Evolutionary conservation across 2,329 filamentous ascomycete species (phyloP).

Genomic region (Epichloe sp.): DNA sequence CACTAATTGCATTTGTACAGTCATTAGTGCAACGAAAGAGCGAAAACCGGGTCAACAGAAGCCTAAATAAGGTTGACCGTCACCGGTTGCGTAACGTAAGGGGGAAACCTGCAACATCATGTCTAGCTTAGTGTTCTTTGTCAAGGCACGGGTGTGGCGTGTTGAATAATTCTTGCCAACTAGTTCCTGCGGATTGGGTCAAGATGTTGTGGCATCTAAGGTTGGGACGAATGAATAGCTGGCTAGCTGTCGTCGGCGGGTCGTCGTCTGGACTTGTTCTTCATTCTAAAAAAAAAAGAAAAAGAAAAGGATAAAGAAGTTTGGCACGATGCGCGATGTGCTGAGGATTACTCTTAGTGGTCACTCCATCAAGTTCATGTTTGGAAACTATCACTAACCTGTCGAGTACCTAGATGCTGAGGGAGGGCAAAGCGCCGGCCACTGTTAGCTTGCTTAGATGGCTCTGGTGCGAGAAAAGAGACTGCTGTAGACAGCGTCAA

Average conservation of each 20-base stretch:
- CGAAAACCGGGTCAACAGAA: slow-evolving; percentile 2
- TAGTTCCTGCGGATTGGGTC: background rate
- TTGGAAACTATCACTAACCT: slow-evolving; percentile 20
- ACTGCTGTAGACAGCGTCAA: slow-evolving; percentile 97
- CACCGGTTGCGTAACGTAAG: slow-evolving; percentile 1
- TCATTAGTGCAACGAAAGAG: background rate
- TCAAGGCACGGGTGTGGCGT: slow-evolving; percentile 4
- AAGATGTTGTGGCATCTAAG: background rate
- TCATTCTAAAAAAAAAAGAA: too few species aligned
- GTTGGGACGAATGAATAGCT: background rate
- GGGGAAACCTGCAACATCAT: slow-evolving; percentile 5
- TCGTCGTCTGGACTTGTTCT: background rate
- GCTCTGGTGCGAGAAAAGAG: slow-evolving; percentile 79
- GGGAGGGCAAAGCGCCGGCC: slow-evolving; percentile 24
- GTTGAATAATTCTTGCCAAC: background rate
- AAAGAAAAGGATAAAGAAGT: background rate
- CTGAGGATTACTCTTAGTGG: slow-evolving; percentile 1
- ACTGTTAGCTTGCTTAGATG: slow-evolving; percentile 51
- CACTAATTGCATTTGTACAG: slow-evolving; percentile 2
- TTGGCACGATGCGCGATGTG: background rate
- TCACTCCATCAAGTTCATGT: background rate
- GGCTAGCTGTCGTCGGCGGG: background rate
- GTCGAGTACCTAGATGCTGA: slow-evolving; percentile 33
- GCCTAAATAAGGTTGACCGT: slow-evolving; percentile 1
- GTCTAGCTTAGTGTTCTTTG: slow-evolving; percentile 8